Conservation (phyloP, 805 yeast species). For the Wickerhamomyces ciferrii region DNA sequence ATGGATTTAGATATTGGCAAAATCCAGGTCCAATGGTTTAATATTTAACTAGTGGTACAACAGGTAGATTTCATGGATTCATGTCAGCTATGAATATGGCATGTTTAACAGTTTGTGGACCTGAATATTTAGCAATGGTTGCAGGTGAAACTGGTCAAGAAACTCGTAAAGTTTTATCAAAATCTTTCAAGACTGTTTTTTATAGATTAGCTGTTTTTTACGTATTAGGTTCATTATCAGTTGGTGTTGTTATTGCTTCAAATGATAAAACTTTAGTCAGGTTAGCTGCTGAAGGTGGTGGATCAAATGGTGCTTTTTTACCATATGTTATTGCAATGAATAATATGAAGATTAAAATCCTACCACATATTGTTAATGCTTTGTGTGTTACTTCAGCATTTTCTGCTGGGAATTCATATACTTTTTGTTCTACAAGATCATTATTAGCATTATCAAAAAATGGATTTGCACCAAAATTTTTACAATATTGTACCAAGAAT, state of each 20-base stretch:
- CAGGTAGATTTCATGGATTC: slow-evolving; percentile 73
- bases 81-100: slow-evolving; percentile 67
- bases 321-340: slow-evolving; percentile 52
- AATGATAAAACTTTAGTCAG: slow-evolving; percentile 46
- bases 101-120: slow-evolving; percentile 75
- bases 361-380: slow-evolving; percentile 43
- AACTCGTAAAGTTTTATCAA: slow-evolving; percentile 68
- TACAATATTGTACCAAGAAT: slow-evolving; percentile 47
- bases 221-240: slow-evolving; percentile 59
- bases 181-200: slow-evolving; percentile 70
- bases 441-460: slow-evolving; percentile 46
- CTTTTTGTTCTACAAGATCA: slow-evolving; percentile 50
- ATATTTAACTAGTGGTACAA: slow-evolving; percentile 44
- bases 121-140: slow-evolving; percentile 77
- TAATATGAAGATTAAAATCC: slow-evolving; percentile 41
- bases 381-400: slow-evolving; percentile 46
- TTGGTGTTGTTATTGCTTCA: slow-evolving; percentile 61
- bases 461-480: slow-evolving; percentile 53
- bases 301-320: slow-evolving; percentile 41
- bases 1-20: slow-evolving; percentile 53
- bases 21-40: slow-evolving; percentile 51
- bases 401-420: slow-evolving; percentile 44
- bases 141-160: slow-evolving; percentile 74
- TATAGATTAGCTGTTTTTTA: slow-evolving; percentile 60
- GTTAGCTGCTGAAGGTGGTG: slow-evolving; percentile 33